Evolutionary conservation across 1,284 basidiomycete species (phyloP).

Genomic region (Ganoderma sp.): DNA sequence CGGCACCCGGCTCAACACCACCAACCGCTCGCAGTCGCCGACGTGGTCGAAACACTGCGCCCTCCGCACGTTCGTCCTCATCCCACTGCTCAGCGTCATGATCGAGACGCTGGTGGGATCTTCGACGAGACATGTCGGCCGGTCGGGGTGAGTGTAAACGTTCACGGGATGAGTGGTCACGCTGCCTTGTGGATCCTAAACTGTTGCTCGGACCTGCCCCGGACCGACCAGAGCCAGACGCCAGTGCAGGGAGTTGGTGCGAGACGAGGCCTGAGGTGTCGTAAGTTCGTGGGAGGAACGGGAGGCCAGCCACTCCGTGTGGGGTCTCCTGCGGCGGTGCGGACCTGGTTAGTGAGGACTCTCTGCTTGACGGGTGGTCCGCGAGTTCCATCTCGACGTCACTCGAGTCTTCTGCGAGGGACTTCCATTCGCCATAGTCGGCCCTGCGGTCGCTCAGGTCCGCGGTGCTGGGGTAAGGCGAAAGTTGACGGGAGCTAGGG

Average conservation of each 20-base stretch:
- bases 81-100: not conserved
- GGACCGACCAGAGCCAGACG: slow-evolving; percentile 17
- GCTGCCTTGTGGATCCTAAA: slow-evolving; percentile 1
- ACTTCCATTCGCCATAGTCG: slow-evolving; percentile 30
- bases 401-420: slow-evolving; percentile 27
- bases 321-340: slow-evolving; percentile 15
- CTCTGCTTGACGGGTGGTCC: slow-evolving; percentile 22
- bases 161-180: slow-evolving; percentile 8
- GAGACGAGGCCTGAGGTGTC: slow-evolving; percentile 22
- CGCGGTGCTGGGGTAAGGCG: slow-evolving; percentile 4
- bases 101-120: slow-evolving; percentile 4
- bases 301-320: slow-evolving; percentile 15
- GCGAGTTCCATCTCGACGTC: slow-evolving; percentile 26
- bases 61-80: slow-evolving; percentile 5
- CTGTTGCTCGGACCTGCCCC: slow-evolving; percentile 11
- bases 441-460: slow-evolving; percentile 14
- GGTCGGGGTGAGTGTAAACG: slow-evolving; percentile 3
- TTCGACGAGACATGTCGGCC: slow-evolving; percentile 3
- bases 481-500: not conserved
- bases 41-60: slow-evolving; percentile 4
- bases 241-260: slow-evolving; percentile 5
- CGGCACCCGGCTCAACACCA: not conserved
- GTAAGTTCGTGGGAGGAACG: slow-evolving; percentile 24
- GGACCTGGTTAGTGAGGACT: slow-evolving; percentile 24
- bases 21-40: slow-evolving; percentile 7